phyloP scores from a whole-genome alignment of 2,329 filamentous ascomycete genomes.

The Verticillium albo-atrum region DNA sequence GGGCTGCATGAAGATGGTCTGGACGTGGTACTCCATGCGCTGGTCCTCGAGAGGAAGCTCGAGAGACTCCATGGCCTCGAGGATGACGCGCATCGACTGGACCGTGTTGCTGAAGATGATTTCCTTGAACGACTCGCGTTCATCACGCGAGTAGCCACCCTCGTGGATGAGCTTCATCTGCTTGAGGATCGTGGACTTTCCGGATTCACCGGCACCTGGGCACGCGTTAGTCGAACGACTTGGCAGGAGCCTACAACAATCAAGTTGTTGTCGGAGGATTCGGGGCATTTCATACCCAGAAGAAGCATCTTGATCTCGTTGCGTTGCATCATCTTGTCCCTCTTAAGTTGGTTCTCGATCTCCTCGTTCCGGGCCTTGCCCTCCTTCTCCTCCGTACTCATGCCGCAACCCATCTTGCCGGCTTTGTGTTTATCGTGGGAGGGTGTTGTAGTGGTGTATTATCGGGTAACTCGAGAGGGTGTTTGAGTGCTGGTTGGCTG shows the following conservation, averaged over 20 bases:
- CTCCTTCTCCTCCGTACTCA: conserved; percentile 99
- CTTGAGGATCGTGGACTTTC: conserved; percentile 91
- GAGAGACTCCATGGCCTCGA: conserved; percentile 65
- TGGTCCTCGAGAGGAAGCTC: conserved; percentile 84
- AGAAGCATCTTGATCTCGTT: conserved; percentile 99
- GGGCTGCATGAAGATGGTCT: conserved; percentile 98
- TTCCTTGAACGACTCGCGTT: conserved; percentile 66
- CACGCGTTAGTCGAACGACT: conserved; percentile 14
- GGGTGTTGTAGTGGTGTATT: background rate
- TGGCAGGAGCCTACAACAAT: background rate
- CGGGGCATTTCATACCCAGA: conserved; percentile 59
- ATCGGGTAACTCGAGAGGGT: background rate
- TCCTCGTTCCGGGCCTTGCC: conserved; percentile 99
- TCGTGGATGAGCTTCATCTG: conserved; percentile 99
- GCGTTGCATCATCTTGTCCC: conserved; percentile 96
- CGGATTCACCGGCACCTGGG: conserved; percentile 92
- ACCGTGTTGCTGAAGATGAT: conserved; percentile 69
- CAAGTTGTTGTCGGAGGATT: background rate
- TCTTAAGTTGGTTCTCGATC: conserved; percentile 99
- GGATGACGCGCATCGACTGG: conserved; percentile 65
- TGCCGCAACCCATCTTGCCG: conserved; percentile 95
- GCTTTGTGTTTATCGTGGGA: conserved; percentile 15
- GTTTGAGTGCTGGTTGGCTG: background rate
- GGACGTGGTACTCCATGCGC: conserved; percentile 93
- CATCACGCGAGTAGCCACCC: conserved; percentile 94